Evolutionary conservation across 371 early-diverging fungal genomes (phyloP).

Genomic region (Zancudomyces culisetae): DNA sequence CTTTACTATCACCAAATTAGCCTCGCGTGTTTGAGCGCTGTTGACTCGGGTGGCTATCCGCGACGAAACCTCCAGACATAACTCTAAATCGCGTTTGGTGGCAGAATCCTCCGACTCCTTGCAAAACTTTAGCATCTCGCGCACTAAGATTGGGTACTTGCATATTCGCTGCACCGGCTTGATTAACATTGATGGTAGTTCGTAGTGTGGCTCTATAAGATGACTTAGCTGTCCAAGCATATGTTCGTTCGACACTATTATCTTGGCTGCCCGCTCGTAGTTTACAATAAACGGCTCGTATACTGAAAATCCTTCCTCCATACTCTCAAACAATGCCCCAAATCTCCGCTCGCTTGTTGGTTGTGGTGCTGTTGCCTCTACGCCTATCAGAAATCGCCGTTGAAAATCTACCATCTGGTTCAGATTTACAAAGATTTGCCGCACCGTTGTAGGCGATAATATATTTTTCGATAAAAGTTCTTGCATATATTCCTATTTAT

Average conservation of each 20-base stretch:
- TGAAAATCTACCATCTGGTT: constrained; percentile 87
- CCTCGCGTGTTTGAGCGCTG: constrained; percentile 74
- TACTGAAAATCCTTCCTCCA: constrained; percentile 72
- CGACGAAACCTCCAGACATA: constrained; percentile 60
- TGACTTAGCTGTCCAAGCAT: constrained; percentile 34
- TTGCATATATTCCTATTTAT: constrained; percentile 25
- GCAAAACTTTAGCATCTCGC: constrained; percentile 63
- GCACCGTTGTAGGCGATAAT: constrained; percentile 50
- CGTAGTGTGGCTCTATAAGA: constrained; percentile 64
- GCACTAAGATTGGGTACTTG: constrained; percentile 71
- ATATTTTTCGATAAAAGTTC: constrained; percentile 30
- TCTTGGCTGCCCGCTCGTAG: constrained; percentile 55
- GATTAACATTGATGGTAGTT: constrained; percentile 78
- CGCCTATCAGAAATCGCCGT: constrained; percentile 72
- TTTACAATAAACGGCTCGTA: constrained; percentile 92
- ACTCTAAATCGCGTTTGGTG: constrained; percentile 49
- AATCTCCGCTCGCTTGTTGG: constrained; percentile 64
- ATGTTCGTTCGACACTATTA: constrained; percentile 30
- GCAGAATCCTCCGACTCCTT: constrained; percentile 42
- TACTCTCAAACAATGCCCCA: constrained; percentile 34
- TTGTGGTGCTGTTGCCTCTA: constrained; percentile 66
- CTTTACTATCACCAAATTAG: constrained; percentile 53
- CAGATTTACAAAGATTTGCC: constrained; percentile 78
- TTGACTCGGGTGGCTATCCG: constrained; percentile 79
- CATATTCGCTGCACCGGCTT: constrained; percentile 94